phyloP scores from a whole-genome alignment of 345 rosid genomes.

The Salix brachista region DNA sequence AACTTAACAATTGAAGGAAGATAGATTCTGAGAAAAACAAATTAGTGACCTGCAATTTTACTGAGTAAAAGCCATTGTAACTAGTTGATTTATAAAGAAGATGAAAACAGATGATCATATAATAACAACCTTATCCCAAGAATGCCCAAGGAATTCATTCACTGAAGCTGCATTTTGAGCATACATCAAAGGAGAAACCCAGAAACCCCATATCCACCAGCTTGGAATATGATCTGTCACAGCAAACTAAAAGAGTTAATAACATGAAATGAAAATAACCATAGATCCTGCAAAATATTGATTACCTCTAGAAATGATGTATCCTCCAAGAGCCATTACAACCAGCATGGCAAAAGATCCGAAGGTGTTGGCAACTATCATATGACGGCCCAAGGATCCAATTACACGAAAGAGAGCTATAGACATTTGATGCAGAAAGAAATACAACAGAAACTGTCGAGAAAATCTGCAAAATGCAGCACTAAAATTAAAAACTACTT shows the following conservation, averaged over 20 bases:
- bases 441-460: conserved; percentile 75
- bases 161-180: conserved; percentile 98
- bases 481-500: conserved; percentile 7
- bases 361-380: conserved; percentile 95
- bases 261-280: conserved; percentile 5
- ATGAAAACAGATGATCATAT: background rate
- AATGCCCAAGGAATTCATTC: conserved; percentile 85
- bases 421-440: conserved; percentile 94
- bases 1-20: too few species aligned
- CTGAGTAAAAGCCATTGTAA: too few species aligned
- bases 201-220: conserved; percentile 99
- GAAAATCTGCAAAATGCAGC: conserved; percentile 61
- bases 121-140: conserved; percentile 75
- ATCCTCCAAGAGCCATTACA: conserved; percentile 97
- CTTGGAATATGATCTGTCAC: conserved; percentile 74
- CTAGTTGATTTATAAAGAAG: background rate
- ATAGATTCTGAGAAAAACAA: too few species aligned
- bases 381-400: conserved; percentile 90
- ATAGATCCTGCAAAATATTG: background rate
- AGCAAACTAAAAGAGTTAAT: conserved; percentile 17
- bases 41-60: too few species aligned
- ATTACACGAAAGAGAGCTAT: conserved; percentile 88
- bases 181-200: conserved; percentile 94
- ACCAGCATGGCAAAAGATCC: conserved; percentile 98
- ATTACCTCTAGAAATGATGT: conserved; percentile 83